Evolutionary conservation across 2,329 filamentous ascomycete genomes (phyloP).

Genomic region (Plenodomus tracheiphilus): DNA sequence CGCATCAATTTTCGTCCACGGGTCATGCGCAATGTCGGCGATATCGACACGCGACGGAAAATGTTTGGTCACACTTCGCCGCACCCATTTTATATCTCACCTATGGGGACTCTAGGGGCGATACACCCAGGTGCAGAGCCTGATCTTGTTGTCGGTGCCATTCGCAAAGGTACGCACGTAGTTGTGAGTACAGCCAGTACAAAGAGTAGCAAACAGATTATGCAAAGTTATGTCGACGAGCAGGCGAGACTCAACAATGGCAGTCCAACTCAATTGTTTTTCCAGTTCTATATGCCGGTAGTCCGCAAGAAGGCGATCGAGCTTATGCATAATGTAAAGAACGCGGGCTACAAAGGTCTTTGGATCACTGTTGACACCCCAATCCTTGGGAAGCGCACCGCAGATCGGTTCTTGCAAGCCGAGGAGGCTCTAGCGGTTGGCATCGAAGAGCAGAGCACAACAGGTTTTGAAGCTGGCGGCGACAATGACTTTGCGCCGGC

Average conservation of each 20-base stretch:
- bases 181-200: constrained; percentile 43
- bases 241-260: constrained; percentile 24
- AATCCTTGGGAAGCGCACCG: constrained; percentile 39
- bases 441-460: constrained; percentile 56
- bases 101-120: constrained; percentile 43
- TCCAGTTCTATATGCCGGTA: constrained; percentile 44
- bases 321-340: constrained; percentile 37
- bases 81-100: constrained; percentile 46
- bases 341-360: constrained; percentile 37
- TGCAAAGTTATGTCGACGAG: constrained; percentile 32
- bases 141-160: constrained; percentile 42
- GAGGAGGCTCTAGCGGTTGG: constrained; percentile 56
- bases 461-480: constrained; percentile 55
- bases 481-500: constrained; percentile 60
- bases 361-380: constrained; percentile 46
- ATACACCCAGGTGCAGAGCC: constrained; percentile 42
- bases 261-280: constrained; percentile 38
- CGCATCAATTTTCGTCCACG: constrained; percentile 42
- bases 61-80: constrained; percentile 41
- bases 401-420: constrained; percentile 45
- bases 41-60: constrained; percentile 32
- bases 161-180: constrained; percentile 39
- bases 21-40: constrained; percentile 41
- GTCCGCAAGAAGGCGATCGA: constrained; percentile 36
- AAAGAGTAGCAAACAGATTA: constrained; percentile 38